A percentile compares a stretch with the other conserved stretches of the same genome.
These are phyloP conservation scores for Inga leiocalycina DNA, from an alignment of 306 rosid genomes.

Conservation along the genomic window DNA sequence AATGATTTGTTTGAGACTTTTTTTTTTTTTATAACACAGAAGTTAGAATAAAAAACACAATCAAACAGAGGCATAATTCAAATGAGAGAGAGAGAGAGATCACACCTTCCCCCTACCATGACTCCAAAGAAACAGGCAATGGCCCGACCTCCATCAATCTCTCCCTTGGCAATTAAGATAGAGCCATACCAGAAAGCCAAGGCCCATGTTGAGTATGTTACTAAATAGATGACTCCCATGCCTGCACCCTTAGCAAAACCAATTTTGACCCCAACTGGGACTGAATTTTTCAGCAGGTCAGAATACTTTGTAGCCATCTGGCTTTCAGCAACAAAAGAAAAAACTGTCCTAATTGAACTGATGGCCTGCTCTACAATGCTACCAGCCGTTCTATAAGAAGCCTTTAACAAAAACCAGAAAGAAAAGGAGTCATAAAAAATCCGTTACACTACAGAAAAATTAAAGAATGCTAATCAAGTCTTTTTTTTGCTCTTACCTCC, in stretches of 20 bases:
- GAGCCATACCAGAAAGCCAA: constrained; percentile 94
- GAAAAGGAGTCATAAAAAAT: constrained; percentile 28
- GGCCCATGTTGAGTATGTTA: constrained; percentile 92
- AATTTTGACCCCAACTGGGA: constrained; percentile 73
- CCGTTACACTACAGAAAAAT: background rate
- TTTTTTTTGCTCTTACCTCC: constrained; percentile 55
- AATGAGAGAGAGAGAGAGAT: background rate
- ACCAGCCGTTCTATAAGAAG: constrained; percentile 81
- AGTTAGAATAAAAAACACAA: background rate
- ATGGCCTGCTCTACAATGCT: constrained; percentile 79
- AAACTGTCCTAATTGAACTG: constrained; percentile 85
- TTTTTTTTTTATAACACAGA: background rate
- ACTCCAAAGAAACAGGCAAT: constrained; percentile 96
- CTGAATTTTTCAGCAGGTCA: constrained; percentile 53
- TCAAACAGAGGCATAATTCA: background rate
- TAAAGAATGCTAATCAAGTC: background rate
- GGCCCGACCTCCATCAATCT: constrained; percentile 78
- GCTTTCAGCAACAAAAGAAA: constrained; percentile 89
- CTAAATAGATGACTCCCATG: constrained; percentile 80
- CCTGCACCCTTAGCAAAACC: constrained; percentile 96
- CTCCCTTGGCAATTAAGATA: constrained; percentile 55
- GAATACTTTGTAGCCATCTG: constrained; percentile 63
- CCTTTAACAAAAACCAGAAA: constrained; percentile 41
- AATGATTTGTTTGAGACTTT: background rate
- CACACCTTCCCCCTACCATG: constrained; percentile 88